Evolutionary conservation across 805 yeast genomes (phyloP), one percentile per base, ranked within the genome.

Genomic region (Starmerella riodocensis): DNA sequence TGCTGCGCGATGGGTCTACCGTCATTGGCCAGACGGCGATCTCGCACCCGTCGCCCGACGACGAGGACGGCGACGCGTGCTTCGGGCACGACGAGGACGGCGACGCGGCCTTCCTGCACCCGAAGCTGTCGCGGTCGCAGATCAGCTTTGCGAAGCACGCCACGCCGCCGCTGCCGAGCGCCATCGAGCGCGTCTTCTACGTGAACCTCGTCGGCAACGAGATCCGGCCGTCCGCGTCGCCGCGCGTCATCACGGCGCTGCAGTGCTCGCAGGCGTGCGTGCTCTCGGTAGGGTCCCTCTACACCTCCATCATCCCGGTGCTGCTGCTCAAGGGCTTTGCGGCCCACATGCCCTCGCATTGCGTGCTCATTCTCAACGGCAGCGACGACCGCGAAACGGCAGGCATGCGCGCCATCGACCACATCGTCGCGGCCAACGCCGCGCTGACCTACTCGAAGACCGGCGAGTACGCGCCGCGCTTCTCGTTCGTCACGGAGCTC

Each of bases 1-100:
- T 70, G 22, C 63, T 86, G 32, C 61, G 63, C 25, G 71, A 82
- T 57, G 94, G 93, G 2, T 64, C 69, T 4, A 64, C 78, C 2
- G 76, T 86, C 26, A 78, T 86, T 0, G 97, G 97, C 11, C 97
- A 86, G 57, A 78, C 88, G 3, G 94, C 85, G 54, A 86, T 86
- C 9, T 83, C 94, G 1, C 97, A 86, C 59, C 97, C 97, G 17
- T 26, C 32, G 25, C 32, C 30, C 19, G 26, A 21, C 6, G 25
- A 4, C 16, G 11, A 21, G 6, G 35, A 25, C 30, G 9, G 7
- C 6, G 27, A 24, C 20, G 61, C 32, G n/a, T 14, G 23, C 16
- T 24, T 32, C n/a, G 18, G 4, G 23, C 29, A 17, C 12, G 34
- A 29, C 12, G 36, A 13, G 17, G 24, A 13, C 11, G 29, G 33